Evolutionary conservation across 1,284 basidiomycete genomes (phyloP).

Genomic region (Boletellus deceptivus): DNA sequence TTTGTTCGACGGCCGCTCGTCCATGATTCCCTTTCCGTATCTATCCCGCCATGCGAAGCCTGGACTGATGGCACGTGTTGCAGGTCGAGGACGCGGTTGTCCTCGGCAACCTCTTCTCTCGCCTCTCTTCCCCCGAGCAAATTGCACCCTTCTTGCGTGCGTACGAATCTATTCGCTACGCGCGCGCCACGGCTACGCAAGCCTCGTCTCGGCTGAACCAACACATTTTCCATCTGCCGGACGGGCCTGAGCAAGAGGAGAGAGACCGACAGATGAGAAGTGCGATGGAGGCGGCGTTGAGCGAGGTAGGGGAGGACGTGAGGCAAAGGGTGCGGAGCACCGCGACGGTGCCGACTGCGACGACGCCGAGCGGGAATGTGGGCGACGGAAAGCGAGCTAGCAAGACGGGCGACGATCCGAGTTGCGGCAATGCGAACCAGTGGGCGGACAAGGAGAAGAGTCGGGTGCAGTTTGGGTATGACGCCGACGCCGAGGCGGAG

Average conservation of each 20-base stretch:
- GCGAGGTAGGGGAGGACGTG: conserved; percentile 20
- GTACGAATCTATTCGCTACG: conserved; percentile 51
- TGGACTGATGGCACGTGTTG: not conserved
- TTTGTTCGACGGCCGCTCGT: not conserved
- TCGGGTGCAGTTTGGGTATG: conserved; percentile 45
- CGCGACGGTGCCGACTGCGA: not conserved
- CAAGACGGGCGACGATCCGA: not conserved
- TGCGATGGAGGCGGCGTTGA: conserved; percentile 44
- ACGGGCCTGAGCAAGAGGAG: conserved; percentile 51
- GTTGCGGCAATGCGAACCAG: conserved; percentile 44
- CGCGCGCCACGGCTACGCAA: conserved; percentile 49
- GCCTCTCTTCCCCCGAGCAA: conserved; percentile 41
- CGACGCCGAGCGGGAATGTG: not conserved
- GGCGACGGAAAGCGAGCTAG: not conserved
- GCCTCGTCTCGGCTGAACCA: conserved; percentile 49
- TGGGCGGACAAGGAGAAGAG: conserved; percentile 53
- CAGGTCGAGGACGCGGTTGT: conserved; percentile 65
- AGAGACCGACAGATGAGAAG: conserved; percentile 50
- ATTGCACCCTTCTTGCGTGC: conserved; percentile 47
- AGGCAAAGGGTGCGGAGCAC: conserved; percentile 6
- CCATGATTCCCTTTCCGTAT: no score
- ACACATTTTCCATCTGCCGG: conserved; percentile 51
- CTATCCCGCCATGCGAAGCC: not conserved
- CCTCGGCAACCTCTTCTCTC: conserved; percentile 57
- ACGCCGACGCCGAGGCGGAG: conserved; percentile 49